phyloP scores from a whole-genome alignment of 2,329 filamentous ascomycete genomes.

The Chalara sp. region DNA sequence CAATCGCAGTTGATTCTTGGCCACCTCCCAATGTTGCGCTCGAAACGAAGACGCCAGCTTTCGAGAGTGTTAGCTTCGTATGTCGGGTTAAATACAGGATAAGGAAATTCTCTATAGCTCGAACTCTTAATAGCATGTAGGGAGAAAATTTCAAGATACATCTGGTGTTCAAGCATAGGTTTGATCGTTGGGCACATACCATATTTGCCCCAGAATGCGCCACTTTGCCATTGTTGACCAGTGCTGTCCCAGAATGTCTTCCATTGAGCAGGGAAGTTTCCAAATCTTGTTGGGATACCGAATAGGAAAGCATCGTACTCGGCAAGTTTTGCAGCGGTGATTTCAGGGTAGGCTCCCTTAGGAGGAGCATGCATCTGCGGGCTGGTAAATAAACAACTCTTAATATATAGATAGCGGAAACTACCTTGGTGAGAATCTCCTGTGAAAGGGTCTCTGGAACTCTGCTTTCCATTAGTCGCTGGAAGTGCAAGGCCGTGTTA shows the following conservation, averaged over 20 bases:
- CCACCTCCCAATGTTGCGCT: slow-evolving; percentile 82
- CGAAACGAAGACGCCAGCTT: slow-evolving; percentile 79
- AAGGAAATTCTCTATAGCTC: too few relatives aligned
- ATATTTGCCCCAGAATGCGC: slow-evolving; percentile 79
- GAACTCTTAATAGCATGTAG: too few relatives aligned
- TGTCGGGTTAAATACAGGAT: too few relatives aligned
- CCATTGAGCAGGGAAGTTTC: slow-evolving; percentile 96
- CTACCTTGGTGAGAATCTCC: slow-evolving; percentile 67
- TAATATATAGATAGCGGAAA: not conserved
- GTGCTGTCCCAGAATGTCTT: slow-evolving; percentile 85
- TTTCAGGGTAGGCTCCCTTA: slow-evolving; percentile 63
- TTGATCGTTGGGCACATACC: too few relatives aligned
- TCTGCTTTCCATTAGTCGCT: slow-evolving; percentile 7
- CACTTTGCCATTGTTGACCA: slow-evolving; percentile 74
- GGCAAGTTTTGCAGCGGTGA: slow-evolving; percentile 53
- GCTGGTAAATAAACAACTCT: not conserved
- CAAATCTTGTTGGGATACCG: slow-evolving; percentile 92
- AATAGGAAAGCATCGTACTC: slow-evolving; percentile 84
- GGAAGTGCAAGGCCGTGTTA: not conserved
- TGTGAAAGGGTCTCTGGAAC: slow-evolving; percentile 79
- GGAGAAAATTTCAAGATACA: too few relatives aligned
- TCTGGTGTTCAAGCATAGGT: too few relatives aligned
- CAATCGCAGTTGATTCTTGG: slow-evolving; percentile 81
- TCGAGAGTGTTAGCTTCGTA: too few relatives aligned
- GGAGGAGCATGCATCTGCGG: slow-evolving; percentile 72